phyloP scores from a whole-genome alignment of 768 basidiomycete genomes.

The Crassisporium funariophilum region DNA sequence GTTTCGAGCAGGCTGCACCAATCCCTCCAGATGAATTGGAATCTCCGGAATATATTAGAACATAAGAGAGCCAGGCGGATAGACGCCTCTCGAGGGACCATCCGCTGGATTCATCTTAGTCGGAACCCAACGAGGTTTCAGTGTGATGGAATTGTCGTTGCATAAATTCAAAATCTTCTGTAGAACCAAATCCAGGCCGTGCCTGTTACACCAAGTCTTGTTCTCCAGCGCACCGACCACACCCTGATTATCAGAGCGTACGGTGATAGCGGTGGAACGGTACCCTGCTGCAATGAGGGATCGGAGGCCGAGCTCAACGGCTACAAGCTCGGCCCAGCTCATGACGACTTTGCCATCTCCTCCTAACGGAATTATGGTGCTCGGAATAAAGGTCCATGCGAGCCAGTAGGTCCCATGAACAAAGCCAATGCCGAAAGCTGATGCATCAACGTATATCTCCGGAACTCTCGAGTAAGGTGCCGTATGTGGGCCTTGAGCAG shows the following conservation, averaged over 20 bases:
- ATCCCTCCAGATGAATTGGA: too few species aligned
- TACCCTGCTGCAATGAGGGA: conserved; percentile 28
- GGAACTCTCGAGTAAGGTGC: background rate
- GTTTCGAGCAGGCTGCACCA: too few species aligned
- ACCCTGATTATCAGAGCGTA: conserved; percentile 45
- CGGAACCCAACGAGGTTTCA: conserved; percentile 31
- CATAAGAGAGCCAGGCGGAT: conserved; percentile 13
- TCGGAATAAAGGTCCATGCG: conserved; percentile 36
- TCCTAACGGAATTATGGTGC: conserved; percentile 25
- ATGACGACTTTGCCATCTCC: conserved; percentile 30
- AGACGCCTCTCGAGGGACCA: conserved; percentile 29
- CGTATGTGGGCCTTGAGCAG: too few species aligned
- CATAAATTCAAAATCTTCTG: conserved; percentile 26
- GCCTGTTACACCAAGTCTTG: conserved; percentile 19
- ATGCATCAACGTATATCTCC: conserved; percentile 44
- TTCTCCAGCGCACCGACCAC: conserved; percentile 37
- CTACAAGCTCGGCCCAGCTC: conserved; percentile 48
- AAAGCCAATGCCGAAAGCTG: conserved; percentile 45
- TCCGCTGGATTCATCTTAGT: conserved; percentile 37
- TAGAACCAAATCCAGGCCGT: conserved; percentile 31
- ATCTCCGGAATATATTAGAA: background rate
- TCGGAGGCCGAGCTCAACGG: conserved; percentile 42
- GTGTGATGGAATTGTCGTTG: conserved; percentile 19
- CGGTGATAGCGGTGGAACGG: conserved; percentile 20
- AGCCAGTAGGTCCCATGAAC: conserved; percentile 35